These are phyloP conservation scores for Tardiomyces blankii DNA, from an alignment of 1,139 yeast species.

Conservation along the genomic window DNA sequence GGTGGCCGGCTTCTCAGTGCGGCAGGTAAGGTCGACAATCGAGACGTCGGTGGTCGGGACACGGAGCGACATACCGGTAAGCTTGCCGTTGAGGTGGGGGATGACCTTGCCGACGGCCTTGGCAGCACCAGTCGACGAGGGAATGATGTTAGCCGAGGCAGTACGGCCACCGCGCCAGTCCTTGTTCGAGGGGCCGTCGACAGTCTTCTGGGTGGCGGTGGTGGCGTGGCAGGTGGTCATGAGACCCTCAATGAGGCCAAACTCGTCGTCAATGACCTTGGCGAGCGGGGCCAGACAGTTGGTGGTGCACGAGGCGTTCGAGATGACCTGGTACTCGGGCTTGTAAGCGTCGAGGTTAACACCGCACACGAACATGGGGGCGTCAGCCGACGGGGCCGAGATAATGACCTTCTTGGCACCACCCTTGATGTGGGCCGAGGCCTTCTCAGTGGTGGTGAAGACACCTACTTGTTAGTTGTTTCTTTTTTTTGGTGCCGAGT, in stretches of 20 bases:
- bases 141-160: conserved; percentile 82
- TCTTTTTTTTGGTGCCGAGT: too few relatives aligned
- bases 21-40: conserved; percentile 62
- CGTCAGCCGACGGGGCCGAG: conserved; percentile 81
- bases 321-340: conserved; percentile 57
- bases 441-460: conserved; percentile 69
- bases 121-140: conserved; percentile 89
- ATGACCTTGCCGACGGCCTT: conserved; percentile 89
- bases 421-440: conserved; percentile 68
- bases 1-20: conserved; percentile 57
- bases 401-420: conserved; percentile 87
- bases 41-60: conserved; percentile 84
- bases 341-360: conserved; percentile 69
- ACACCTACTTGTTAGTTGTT: conserved; percentile 30
- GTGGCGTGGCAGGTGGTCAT: conserved; percentile 89
- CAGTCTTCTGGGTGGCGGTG: conserved; percentile 87
- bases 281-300: conserved; percentile 86
- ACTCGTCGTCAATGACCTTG: conserved; percentile 68
- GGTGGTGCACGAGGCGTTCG: conserved; percentile 87
- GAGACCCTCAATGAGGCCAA: conserved; percentile 77
- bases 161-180: conserved; percentile 96
- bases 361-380: conserved; percentile 84
- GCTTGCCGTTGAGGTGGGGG: conserved; percentile 79
- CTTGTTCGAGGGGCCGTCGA: conserved; percentile 86
- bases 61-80: conserved; percentile 82